Evolutionary conservation across 2,329 filamentous ascomycete species (phyloP), one percentile per base, ranked within the genome.

Genomic region (Aspergillus chevalieri): DNA sequence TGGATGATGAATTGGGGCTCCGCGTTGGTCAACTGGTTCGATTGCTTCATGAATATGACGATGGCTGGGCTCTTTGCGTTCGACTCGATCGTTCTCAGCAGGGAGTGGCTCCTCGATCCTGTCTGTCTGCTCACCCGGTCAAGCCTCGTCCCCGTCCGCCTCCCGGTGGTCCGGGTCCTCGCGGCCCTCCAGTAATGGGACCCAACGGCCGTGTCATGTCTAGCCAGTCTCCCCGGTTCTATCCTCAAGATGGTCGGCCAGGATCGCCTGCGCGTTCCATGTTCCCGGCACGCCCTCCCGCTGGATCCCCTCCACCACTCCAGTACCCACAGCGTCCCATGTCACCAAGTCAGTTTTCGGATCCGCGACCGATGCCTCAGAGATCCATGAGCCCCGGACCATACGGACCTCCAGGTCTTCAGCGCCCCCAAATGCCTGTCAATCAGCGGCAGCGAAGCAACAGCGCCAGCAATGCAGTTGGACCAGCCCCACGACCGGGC

Each of bases 11-110:
- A 71, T 77, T 98, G 63, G 87, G 83, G 54, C 78, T 98, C 42
- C 80, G 77, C 54, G 82, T 85, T 50, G 93, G 93, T 47, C 85
- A 94, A 54, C 78, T 98, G 44, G 89, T 97, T 46, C 82, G 92
- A 56, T 76, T 98, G 56, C 77, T 97, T 47, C 92, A 97, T 65
- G 91, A 95, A 71, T 98, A 97, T 63, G 93, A 98, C 65, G 93
- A 98, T 72, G 93, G 93, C 62, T 98, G 93, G 93, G 89, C 91
- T 64, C 87, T 97, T 48, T 96, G 90, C 70, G 87, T 90, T 59
- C 86, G 86, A 57, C 84, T 97, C 61, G 91, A 97, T 70, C 86
- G 90, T 56, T 91, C 89, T 52, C 80, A 87, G 61, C 91, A 97
- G 75, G 93, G 93, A 75, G 93, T 97, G 47, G 89, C 87, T 50